Evolutionary conservation across 2,329 filamentous ascomycete genomes (phyloP).

Genomic region (Fusarium setosum): DNA sequence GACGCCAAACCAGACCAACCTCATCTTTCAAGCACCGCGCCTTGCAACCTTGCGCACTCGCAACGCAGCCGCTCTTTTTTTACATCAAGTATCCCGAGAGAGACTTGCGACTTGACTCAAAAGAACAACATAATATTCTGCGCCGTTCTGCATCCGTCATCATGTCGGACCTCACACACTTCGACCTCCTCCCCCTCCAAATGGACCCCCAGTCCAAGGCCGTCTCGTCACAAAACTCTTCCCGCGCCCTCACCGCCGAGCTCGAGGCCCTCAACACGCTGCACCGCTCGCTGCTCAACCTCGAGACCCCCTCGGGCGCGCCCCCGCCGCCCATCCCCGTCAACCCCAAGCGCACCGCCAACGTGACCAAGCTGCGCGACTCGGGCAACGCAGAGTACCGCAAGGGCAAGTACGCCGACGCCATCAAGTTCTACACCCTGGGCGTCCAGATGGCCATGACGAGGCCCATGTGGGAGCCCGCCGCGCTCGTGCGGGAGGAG

Average conservation of each 20-base stretch:
- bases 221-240: slow-evolving; percentile 63
- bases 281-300: slow-evolving; percentile 76
- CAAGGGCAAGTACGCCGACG: slow-evolving; percentile 79
- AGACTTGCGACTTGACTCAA: neutral
- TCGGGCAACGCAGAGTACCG: slow-evolving; percentile 85
- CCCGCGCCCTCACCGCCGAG: slow-evolving; percentile 68
- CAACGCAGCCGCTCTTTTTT: slow-evolving; percentile 30
- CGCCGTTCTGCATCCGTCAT: slow-evolving; percentile 23
- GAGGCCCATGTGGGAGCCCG: slow-evolving; percentile 89
- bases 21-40: slow-evolving; percentile 6
- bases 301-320: slow-evolving; percentile 66
- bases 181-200: slow-evolving; percentile 83
- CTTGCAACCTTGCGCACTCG: slow-evolving; percentile 19
- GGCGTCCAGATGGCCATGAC: slow-evolving; percentile 89
- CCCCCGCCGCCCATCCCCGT: slow-evolving; percentile 91
- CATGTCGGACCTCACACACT: slow-evolving; percentile 76
- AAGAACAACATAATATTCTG: neutral
- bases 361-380: slow-evolving; percentile 92
- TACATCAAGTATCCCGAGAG: neutral
- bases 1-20: neutral
- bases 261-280: slow-evolving; percentile 82
- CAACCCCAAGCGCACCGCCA: slow-evolving; percentile 89
- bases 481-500: slow-evolving; percentile 86
- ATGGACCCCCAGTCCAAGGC: slow-evolving; percentile 87
- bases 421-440: slow-evolving; percentile 84